These are phyloP conservation scores for Xylaria longipes DNA, from an alignment of 495 filamentous ascomycete genomes.

Conservation along the genomic window DNA sequence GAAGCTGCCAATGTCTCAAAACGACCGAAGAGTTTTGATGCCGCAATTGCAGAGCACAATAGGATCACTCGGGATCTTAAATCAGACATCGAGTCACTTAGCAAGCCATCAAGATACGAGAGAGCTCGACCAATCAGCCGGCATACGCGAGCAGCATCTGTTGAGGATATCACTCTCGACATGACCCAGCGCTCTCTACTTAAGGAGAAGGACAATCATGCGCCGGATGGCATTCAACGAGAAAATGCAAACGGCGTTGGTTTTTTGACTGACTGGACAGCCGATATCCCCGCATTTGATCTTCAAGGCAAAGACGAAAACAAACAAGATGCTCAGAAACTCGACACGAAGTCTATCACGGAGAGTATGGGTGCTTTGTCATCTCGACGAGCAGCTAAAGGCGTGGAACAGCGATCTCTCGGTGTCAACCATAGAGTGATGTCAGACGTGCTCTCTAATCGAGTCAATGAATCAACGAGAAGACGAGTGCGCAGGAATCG, in stretches of 20 bases:
- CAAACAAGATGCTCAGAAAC: slow-evolving; percentile 34
- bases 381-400: slow-evolving; percentile 17
- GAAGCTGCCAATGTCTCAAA: slow-evolving; percentile 35
- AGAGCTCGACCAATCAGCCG: slow-evolving; percentile 17
- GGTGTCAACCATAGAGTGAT: slow-evolving; percentile 26
- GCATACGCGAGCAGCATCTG: slow-evolving; percentile 30
- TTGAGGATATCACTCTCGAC: slow-evolving; percentile 36
- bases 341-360: slow-evolving; percentile 27
- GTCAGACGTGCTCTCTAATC: slow-evolving; percentile 31
- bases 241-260: neutral
- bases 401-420: neutral
- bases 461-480: slow-evolving; percentile 30
- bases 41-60: slow-evolving; percentile 20
- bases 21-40: slow-evolving; percentile 28
- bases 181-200: slow-evolving; percentile 32
- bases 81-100: slow-evolving; percentile 35
- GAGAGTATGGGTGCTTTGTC: slow-evolving; percentile 18
- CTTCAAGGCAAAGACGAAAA: slow-evolving; percentile 25
- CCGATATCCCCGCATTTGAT: slow-evolving; percentile 29
- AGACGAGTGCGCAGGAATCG: neutral
- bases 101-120: slow-evolving; percentile 35
- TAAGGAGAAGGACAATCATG: slow-evolving; percentile 20
- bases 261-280: slow-evolving; percentile 31
- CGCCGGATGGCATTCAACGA: neutral
- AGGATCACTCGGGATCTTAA: slow-evolving; percentile 34